Evolutionary conservation across 768 basidiomycete genomes (phyloP).

Genomic region (Cyclocybe aegerita): DNA sequence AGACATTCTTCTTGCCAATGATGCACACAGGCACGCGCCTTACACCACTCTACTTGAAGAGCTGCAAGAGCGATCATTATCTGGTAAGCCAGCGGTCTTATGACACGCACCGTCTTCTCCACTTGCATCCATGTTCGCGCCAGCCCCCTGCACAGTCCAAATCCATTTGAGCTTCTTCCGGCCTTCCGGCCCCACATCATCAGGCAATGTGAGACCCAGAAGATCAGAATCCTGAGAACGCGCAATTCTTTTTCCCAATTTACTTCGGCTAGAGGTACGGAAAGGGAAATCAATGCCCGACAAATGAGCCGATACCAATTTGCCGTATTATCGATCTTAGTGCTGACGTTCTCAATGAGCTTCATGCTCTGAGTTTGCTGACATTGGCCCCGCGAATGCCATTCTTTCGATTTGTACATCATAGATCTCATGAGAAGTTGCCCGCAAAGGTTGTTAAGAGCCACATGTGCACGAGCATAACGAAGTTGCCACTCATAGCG

Average conservation of each 20-base stretch:
- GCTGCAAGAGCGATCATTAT: constrained; percentile 7
- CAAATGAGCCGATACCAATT: constrained; percentile 12
- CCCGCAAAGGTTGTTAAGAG: constrained; percentile 21
- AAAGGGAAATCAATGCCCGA: neutral
- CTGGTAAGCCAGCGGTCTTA: too few species aligned
- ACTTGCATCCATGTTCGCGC: constrained; percentile 2
- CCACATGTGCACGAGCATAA: constrained; percentile 23
- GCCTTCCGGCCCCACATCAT: constrained; percentile 11
- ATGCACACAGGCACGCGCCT: constrained; percentile 22
- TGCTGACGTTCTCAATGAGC: constrained; percentile 11
- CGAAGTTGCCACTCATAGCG: constrained; percentile 24
- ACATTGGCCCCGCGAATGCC: constrained; percentile 18
- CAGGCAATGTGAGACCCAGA: constrained; percentile 5
- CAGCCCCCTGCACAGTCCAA: constrained; percentile 12
- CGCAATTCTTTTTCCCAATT: constrained; percentile 6
- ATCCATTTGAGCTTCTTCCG: constrained; percentile 17
- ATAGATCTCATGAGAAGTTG: constrained; percentile 23
- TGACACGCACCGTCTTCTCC: too few species aligned
- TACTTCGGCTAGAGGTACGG: neutral
- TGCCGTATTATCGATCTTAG: constrained; percentile 8
- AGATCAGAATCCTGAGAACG: constrained; percentile 11
- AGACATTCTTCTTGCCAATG: constrained; percentile 33
- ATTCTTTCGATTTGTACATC: constrained; percentile 26
- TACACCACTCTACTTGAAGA: constrained; percentile 26
- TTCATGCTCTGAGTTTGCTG: constrained; percentile 19